Percentiles rank a stretch among this genome's conserved stretches.
Evolutionary conservation across 1,284 basidiomycete genomes (phyloP).

Genomic region (Ganoderma meredithae): DNA sequence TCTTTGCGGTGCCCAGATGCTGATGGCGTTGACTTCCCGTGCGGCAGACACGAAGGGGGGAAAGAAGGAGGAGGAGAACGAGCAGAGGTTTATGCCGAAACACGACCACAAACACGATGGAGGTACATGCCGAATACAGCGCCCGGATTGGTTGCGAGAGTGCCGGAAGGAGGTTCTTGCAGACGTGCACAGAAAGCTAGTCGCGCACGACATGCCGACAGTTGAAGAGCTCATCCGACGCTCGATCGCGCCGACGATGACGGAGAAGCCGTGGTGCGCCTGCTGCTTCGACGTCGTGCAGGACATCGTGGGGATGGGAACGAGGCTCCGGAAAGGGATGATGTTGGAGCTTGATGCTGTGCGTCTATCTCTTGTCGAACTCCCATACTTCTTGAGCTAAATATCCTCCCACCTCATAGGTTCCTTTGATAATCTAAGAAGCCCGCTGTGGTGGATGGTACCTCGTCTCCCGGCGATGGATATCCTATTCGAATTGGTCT

Average conservation of each 20-base stretch:
- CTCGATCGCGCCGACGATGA: conserved; percentile 2
- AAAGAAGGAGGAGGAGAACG: neutral
- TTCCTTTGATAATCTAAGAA: neutral
- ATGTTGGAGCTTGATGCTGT: neutral
- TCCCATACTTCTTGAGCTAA: neutral
- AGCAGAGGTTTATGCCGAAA: neutral
- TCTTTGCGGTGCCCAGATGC: neutral
- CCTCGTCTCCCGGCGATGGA: neutral
- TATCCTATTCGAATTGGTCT: too few relatives aligned
- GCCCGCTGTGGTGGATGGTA: neutral
- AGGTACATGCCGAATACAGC: neutral
- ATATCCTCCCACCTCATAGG: neutral
- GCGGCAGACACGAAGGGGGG: neutral
- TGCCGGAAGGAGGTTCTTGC: neutral
- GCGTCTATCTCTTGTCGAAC: neutral
- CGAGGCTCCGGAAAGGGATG: neutral
- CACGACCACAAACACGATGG: neutral
- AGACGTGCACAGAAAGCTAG: neutral
- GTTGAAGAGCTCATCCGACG: neutral
- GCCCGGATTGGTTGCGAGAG: neutral
- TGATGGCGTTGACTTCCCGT: too few relatives aligned
- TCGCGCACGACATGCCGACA: neutral
- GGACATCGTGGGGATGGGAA: conserved; percentile 3
- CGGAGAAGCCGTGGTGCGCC: conserved; percentile 5
- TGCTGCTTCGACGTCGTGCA: neutral